Evolutionary conservation across 2,329 filamentous ascomycete genomes (phyloP), one percentile per base, ranked within the genome.

Genomic region (Huntiella abstrusa): DNA sequence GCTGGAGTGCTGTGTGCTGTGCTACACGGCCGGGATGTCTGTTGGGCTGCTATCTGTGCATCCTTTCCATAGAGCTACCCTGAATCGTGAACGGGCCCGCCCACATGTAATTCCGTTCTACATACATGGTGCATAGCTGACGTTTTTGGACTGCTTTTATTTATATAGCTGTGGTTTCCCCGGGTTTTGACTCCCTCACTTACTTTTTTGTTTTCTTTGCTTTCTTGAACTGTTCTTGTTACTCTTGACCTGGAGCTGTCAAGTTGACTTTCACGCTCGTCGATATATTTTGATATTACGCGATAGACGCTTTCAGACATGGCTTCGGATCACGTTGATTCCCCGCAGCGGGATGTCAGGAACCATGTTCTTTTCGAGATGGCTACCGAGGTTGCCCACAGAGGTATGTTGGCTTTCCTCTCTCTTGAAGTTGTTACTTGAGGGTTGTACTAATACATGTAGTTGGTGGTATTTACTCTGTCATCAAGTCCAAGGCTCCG

Each of bases 381-480:
- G 57, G 86, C 91, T 51, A 96, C 91, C 16, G 91, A 98, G 62
- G 91, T 96, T 55, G 91, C 91, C 52, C 93, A 96, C 70, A 77
- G 91, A 73, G 84, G 84, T 88, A 71, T 54, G 69, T 62, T 16
- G 17, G 19, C 4, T 32, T 40, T 11, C 8, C 5, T 33, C 13
- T 36, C 17, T 22, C 32, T n/a, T 34, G 22, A 11, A 32, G n/a
- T 15, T 3, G 13, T 22, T 28, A 10, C 22, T 5, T 15, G 2
- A 11, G 4, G 19, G 6, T 38, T n/a, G 7, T 15, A 49, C 51
- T 42, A 52, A 15, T 48, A 22, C 6, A 1, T 28, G 41, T 49
- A 92, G 91, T 98, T 51, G 91, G 91, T 59, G 91, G 91, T 57
- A 98, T 98, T 66, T 98, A 98, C 70, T 96, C 88, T 12, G 91